Percentiles rank a stretch among this genome's conserved stretches.
phyloP scores from a whole-genome alignment of 179 eudicot species.

The Beta lomatogona region DNA sequence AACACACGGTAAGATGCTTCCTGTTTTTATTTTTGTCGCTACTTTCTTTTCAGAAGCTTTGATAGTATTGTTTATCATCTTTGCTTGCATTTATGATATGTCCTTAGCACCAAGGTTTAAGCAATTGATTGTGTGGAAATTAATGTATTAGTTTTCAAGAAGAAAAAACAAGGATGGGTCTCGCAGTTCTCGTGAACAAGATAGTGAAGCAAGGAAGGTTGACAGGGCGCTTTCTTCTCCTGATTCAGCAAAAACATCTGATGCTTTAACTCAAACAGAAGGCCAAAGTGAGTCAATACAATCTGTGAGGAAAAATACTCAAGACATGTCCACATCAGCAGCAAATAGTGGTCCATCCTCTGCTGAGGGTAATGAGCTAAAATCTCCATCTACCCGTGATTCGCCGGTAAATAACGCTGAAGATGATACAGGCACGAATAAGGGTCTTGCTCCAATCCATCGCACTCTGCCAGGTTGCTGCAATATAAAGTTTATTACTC shows the following conservation, averaged over 20 bases:
- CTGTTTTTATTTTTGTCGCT: slow-evolving; percentile 9
- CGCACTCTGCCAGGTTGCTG: slow-evolving; percentile 90
- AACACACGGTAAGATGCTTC: slow-evolving; percentile 47
- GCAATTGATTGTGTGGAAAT: slow-evolving; percentile 14
- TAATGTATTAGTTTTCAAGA: slow-evolving; percentile 56
- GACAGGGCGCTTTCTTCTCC: slow-evolving; percentile 53
- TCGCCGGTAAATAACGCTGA: slow-evolving; percentile 56
- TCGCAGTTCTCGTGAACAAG: slow-evolving; percentile 52
- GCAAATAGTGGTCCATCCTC: slow-evolving; percentile 54
- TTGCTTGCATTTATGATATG: neutral
- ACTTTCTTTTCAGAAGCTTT: neutral
- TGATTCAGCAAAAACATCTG: slow-evolving; percentile 49
- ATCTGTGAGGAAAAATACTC: slow-evolving; percentile 45
- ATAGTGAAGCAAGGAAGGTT: slow-evolving; percentile 55
- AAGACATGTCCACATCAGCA: slow-evolving; percentile 41
- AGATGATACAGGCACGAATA: slow-evolving; percentile 49
- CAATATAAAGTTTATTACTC: neutral
- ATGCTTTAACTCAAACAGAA: slow-evolving; percentile 49
- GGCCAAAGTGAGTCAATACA: slow-evolving; percentile 43
- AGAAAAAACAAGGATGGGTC: slow-evolving; percentile 65
- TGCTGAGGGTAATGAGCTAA: slow-evolving; percentile 47
- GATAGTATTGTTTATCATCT: slow-evolving; percentile 4
- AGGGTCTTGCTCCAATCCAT: slow-evolving; percentile 43
- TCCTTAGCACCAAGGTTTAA: neutral
- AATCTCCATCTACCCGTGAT: slow-evolving; percentile 40